These are phyloP conservation scores for Pseudopyricularia javanii DNA, from an alignment of 2,329 filamentous ascomycete genomes.

Conservation along the genomic window DNA sequence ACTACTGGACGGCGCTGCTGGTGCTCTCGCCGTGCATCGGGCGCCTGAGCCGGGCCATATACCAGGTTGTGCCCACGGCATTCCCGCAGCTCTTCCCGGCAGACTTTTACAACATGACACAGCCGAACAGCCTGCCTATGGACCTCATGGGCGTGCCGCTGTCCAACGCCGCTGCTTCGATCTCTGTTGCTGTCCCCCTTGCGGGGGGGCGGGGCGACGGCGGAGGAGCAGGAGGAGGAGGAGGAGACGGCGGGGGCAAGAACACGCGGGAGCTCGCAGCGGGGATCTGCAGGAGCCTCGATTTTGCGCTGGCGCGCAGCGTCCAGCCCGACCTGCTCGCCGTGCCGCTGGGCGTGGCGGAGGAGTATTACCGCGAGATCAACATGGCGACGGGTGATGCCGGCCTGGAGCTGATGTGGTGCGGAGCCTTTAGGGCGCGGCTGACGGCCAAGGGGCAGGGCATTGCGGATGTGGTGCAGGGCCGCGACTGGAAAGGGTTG, in stretches of 20 bases:
- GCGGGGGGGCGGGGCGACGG: not conserved
- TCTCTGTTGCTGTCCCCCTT: not conserved
- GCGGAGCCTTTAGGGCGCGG: conserved; percentile 27
- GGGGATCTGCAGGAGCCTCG: conserved; percentile 37
- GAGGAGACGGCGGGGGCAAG: conserved; percentile 7
- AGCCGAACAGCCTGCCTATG: conserved; percentile 16
- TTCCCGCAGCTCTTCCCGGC: conserved; percentile 23
- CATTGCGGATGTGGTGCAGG: conserved; percentile 24
- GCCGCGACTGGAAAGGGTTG: conserved; percentile 23
- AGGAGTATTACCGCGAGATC: conserved; percentile 28
- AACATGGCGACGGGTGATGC: conserved; percentile 25
- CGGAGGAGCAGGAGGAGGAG: not conserved
- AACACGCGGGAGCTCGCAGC: conserved; percentile 31
- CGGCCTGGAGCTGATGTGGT: conserved; percentile 33
- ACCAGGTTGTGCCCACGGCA: conserved; percentile 27
- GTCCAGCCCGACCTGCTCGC: conserved; percentile 33
- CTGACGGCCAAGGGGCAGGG: conserved; percentile 27
- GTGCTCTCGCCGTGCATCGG: conserved; percentile 35
- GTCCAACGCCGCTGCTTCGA: conserved; percentile 19
- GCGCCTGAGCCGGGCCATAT: conserved; percentile 28
- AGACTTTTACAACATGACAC: not conserved
- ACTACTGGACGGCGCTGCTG: conserved; percentile 41
- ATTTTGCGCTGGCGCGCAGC: conserved; percentile 28
- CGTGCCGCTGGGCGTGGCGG: conserved; percentile 27
- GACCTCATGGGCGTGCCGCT: not conserved